Evolutionary conservation across 768 basidiomycete species (phyloP).

Genomic region (Gymnopilus dilepis): DNA sequence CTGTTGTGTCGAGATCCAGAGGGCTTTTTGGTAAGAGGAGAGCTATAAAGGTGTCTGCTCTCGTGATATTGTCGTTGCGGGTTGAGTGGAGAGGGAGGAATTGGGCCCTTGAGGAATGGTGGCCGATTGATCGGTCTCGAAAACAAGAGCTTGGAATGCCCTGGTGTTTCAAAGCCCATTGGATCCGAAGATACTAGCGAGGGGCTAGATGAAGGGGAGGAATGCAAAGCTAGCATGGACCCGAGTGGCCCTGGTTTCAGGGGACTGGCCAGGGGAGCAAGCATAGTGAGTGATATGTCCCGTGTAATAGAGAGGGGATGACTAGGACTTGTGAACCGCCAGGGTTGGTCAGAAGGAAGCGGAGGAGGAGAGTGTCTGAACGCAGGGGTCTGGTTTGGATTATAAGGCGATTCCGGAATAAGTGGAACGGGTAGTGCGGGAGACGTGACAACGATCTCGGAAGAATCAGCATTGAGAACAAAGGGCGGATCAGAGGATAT

Average conservation of each 20-base stretch:
- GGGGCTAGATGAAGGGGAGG: constrained; percentile 40
- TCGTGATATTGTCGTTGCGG: constrained; percentile 35
- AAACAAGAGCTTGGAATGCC: constrained; percentile 20
- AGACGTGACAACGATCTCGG: constrained; percentile 29
- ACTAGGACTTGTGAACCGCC: constrained; percentile 81
- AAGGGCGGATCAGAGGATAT: constrained; percentile 36
- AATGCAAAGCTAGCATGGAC: constrained; percentile 31
- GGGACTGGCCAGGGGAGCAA: constrained; percentile 60
- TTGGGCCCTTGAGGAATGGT: constrained; percentile 17
- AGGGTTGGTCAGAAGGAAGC: constrained; percentile 79
- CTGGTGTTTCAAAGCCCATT: constrained; percentile 25
- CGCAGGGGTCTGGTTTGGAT: constrained; percentile 74
- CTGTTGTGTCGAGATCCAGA: constrained; percentile 26
- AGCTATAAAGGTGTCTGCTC: constrained; percentile 42
- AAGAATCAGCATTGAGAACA: constrained; percentile 26
- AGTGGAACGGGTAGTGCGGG: constrained; percentile 36
- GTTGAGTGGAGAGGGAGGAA: constrained; percentile 42
- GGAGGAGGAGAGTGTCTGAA: constrained; percentile 80
- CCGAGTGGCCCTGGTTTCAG: constrained; percentile 37
- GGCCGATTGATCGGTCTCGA: constrained; percentile 20
- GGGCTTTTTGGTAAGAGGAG: constrained; percentile 44
- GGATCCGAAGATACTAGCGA: constrained; percentile 18
- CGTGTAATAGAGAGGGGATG: constrained; percentile 71
- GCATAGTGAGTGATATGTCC: constrained; percentile 69
- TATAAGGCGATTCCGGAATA: constrained; percentile 74